phyloP scores from a whole-genome alignment of 225 moss, liverwort and hornwort genomes.

The Bryum argenteum region DNA sequence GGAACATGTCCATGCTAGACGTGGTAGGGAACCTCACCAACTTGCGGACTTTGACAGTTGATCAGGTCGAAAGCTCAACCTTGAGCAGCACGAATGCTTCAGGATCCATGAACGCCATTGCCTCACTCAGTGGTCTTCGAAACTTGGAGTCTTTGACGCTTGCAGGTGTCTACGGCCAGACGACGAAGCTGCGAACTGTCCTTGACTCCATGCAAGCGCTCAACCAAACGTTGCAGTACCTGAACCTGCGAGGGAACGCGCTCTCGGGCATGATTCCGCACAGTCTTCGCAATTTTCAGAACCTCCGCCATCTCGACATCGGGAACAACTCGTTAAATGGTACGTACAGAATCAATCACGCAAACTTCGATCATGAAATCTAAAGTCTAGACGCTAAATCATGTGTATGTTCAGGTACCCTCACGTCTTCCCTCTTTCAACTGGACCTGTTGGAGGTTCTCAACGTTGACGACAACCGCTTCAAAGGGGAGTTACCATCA shows the following conservation, averaged over 20 bases:
- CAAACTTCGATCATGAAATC: too few relatives aligned
- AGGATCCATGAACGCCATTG: not conserved
- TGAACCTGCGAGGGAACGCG: conserved; percentile 11
- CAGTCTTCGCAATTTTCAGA: not conserved
- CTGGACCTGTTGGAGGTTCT: conserved; percentile 15
- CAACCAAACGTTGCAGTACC: conserved; percentile 14
- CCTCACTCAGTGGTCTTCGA: not conserved
- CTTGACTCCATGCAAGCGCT: conserved; percentile 21
- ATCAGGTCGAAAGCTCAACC: conserved; percentile 4
- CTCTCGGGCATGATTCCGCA: conserved; percentile 19
- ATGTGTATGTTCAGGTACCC: too few relatives aligned
- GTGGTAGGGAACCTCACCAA: conserved; percentile 10
- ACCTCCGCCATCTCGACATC: conserved; percentile 25
- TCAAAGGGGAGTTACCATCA: not conserved
- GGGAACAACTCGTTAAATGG: conserved; percentile 6
- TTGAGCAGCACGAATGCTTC: not conserved
- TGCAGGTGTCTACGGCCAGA: conserved; percentile 15
- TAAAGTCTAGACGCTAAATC: too few relatives aligned
- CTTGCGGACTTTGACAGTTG: conserved; percentile 12
- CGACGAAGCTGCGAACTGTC: conserved; percentile 17
- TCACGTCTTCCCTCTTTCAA: conserved; percentile 16
- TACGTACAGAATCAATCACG: not conserved
- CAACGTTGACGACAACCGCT: conserved; percentile 5
- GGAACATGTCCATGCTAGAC: conserved; percentile 1
- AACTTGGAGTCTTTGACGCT: conserved; percentile 13